Percentiles rank a stretch among this genome's conserved stretches.
Evolutionary conservation across 2,329 filamentous ascomycete species (phyloP).

Genomic region (Sporothrix inflata): DNA sequence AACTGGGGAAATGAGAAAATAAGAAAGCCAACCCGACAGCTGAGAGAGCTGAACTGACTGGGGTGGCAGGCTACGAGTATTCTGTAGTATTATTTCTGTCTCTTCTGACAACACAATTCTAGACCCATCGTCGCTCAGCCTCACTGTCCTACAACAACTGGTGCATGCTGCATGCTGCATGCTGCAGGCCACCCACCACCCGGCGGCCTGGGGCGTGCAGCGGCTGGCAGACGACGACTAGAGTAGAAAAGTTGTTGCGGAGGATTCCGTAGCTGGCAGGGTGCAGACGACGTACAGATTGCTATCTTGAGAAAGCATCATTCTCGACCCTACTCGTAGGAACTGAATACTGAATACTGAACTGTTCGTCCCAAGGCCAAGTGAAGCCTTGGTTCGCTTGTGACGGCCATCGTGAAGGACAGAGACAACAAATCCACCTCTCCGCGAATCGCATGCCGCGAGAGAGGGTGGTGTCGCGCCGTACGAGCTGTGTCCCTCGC

Average conservation of each 20-base stretch:
- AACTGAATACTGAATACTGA: too few relatives aligned
- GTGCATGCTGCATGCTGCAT: neutral
- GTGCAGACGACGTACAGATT: neutral
- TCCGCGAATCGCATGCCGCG: neutral
- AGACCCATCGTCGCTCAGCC: conserved; percentile 14
- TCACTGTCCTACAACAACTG: neutral
- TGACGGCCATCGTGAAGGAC: neutral
- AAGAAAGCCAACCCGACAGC: neutral
- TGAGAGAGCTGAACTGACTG: neutral
- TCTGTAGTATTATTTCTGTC: neutral
- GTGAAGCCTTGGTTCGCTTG: neutral
- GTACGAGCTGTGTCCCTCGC: neutral
- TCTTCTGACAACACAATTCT: conserved; percentile 11
- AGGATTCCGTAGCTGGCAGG: neutral
- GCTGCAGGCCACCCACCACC: neutral
- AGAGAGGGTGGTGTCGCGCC: neutral
- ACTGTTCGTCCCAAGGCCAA: too few relatives aligned
- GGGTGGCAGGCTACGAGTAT: neutral
- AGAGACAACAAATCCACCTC: neutral
- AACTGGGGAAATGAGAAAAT: conserved; percentile 14
- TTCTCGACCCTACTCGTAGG: too few relatives aligned
- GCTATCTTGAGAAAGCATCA: neutral
- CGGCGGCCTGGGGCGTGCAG: neutral
- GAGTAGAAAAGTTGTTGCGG: neutral
- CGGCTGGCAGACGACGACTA: neutral